Base-by-base conservation (phyloP, 768 basidiomycete species). In the Serendipita sp. region DNA sequence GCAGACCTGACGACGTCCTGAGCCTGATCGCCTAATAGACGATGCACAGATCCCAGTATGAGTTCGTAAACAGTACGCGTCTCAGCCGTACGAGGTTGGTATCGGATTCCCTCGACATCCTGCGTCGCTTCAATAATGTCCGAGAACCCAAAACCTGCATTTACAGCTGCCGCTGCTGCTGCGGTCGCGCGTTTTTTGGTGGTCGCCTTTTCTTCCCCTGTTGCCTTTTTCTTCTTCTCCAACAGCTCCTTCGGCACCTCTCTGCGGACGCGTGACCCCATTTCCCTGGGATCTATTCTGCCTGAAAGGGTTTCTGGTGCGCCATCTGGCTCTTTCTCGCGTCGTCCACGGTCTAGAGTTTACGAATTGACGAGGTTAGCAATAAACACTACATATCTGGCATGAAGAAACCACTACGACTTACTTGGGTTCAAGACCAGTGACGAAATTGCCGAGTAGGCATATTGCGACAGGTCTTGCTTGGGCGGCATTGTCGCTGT, bases 271-370 rank as follows among this genome's bases (percentile, higher is more conserved):
- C 92, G 84, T 18, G 92, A 91, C 30, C 95, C 95, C 95, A 98
- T 99, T 67, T 94, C 86, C 67, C 80, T 82, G 7, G 85, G 80
- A 78, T 91, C 85, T 65, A 99, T 97, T 32, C 88, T 83, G 15
- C 96, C 96, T 51, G 85, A 87, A 38, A 98, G 84, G 1, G 93
- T 86, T 15, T 94, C 94, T 8, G 94, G 90, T 5, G 92, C 91
- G 67, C 96, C 95, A 78, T 96, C 93, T 4, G 94, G 94, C 73
- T 99, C 95, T 76, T 89, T 89, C 80, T 94, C 91, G 67, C 93
- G 81, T 54, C 91, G 81, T 18, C 89, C 89, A 64, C 85, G 79
- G 76, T 91, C 88, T 11, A 65, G 7, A 41, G 41, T 7, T 41
- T 41, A 41, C 41, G 13, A 41, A 41, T 7, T 41, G 5, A 13